Evolutionary conservation across 768 basidiomycete species (phyloP).

Genomic region (Trametes meyenii): DNA sequence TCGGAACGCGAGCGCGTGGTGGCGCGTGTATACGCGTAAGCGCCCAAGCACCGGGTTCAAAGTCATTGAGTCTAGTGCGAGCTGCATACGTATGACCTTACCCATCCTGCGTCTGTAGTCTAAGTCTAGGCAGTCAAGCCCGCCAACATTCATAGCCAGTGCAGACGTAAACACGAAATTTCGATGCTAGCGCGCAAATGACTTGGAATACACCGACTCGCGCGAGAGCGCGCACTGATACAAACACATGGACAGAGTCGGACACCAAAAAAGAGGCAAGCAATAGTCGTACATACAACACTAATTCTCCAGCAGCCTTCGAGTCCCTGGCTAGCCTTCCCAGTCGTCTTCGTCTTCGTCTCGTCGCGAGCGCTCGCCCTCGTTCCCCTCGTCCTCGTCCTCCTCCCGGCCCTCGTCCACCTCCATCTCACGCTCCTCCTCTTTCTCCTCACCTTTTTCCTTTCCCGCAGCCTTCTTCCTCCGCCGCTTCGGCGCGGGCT

Average conservation of each 20-base stretch:
- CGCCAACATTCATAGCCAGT: no score
- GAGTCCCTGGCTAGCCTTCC: constrained; percentile 28
- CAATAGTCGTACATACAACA: constrained; percentile 35
- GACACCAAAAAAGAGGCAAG: neutral
- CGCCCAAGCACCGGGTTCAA: neutral
- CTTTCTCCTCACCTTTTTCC: constrained; percentile 35
- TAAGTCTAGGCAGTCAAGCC: no score
- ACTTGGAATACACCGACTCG: no score
- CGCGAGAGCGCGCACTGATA: no score
- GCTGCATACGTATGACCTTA: no score
- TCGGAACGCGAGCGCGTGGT: constrained; percentile 1
- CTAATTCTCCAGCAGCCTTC: neutral
- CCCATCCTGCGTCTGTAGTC: no score
- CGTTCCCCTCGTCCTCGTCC: constrained; percentile 47
- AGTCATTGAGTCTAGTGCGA: no score
- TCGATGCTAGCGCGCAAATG: no score
- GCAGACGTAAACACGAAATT: no score
- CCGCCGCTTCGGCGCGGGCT: constrained; percentile 48
- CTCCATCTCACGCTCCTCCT: constrained; percentile 43
- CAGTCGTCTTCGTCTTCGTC: constrained; percentile 46
- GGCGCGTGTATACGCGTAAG: constrained; percentile 1
- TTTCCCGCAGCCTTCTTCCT: constrained; percentile 32
- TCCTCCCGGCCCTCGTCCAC: constrained; percentile 39
- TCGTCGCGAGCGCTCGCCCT: constrained; percentile 39
- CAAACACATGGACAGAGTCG: neutral